Conservation (phyloP, 768 basidiomycete species). For the Collybiopsis confluens region DNA sequence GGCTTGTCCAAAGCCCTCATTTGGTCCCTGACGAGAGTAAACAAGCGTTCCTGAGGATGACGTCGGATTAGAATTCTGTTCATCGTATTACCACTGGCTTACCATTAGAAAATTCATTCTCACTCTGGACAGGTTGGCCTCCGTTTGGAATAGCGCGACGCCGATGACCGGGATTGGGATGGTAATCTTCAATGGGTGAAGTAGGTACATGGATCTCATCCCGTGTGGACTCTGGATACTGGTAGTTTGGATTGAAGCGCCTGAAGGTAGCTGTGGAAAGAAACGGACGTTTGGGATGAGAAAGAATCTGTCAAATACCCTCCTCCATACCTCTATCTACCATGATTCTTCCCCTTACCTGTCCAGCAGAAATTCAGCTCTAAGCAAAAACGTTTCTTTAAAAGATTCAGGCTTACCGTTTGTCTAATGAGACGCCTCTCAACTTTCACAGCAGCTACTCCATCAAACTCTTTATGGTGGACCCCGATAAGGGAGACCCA, state of each 20-base stretch:
- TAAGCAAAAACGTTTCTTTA: neutral
- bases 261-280: slow-evolving; percentile 39
- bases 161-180: no score
- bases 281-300: neutral
- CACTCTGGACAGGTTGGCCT: neutral
- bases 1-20: slow-evolving; percentile 10
- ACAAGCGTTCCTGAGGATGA: neutral
- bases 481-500: slow-evolving; percentile 51
- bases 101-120: slow-evolving; percentile 2
- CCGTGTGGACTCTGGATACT: slow-evolving; percentile 26
- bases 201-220: no score
- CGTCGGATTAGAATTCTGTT: neutral
- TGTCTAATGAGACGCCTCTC: slow-evolving; percentile 38
- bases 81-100: neutral
- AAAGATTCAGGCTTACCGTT: slow-evolving; percentile 32
- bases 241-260: slow-evolving; percentile 47
- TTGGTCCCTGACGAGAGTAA: neutral
- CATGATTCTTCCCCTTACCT: slow-evolving; percentile 60
- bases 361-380: neutral
- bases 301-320: neutral
- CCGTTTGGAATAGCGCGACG: neutral
- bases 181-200: no score
- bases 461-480: slow-evolving; percentile 55
- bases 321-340: slow-evolving; percentile 52
- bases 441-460: slow-evolving; percentile 39